Conservation (phyloP, 257 asterid genomes). For the Scutellaria baicalensis region DNA sequence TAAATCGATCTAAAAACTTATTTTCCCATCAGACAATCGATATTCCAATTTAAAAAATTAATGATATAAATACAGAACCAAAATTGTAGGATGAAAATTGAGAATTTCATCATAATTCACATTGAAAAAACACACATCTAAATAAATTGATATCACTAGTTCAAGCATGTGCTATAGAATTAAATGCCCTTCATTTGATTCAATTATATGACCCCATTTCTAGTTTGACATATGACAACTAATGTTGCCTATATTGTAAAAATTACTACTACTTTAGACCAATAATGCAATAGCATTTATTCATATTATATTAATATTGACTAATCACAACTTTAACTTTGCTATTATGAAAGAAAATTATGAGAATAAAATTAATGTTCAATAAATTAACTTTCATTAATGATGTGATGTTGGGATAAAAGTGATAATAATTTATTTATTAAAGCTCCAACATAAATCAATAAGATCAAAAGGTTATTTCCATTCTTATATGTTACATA, state of each 20-base stretch:
- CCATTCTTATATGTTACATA: too few relatives aligned
- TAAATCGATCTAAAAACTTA: too few relatives aligned
- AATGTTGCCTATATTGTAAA: background rate
- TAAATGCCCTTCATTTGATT: background rate
- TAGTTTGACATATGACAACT: background rate
- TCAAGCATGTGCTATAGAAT: background rate
- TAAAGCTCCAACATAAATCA: background rate
- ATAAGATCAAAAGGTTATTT: background rate
- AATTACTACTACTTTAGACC: background rate
- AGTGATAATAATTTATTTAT: background rate
- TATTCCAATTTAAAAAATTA: background rate
- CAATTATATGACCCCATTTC: background rate
- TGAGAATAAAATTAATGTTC: background rate
- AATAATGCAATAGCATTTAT: background rate
- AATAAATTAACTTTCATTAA: background rate
- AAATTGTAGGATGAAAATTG: too few relatives aligned
- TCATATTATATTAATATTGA: background rate
- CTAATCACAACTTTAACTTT: background rate
- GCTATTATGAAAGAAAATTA: background rate
- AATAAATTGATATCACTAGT: background rate
- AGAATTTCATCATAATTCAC: too few relatives aligned
- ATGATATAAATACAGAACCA: background rate
- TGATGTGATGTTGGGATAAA: background rate
- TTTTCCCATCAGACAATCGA: too few relatives aligned
- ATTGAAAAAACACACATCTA: background rate